Evolutionary conservation across 164 flowering plant species (phyloP).

Genomic region (Magnolia officinalis): DNA sequence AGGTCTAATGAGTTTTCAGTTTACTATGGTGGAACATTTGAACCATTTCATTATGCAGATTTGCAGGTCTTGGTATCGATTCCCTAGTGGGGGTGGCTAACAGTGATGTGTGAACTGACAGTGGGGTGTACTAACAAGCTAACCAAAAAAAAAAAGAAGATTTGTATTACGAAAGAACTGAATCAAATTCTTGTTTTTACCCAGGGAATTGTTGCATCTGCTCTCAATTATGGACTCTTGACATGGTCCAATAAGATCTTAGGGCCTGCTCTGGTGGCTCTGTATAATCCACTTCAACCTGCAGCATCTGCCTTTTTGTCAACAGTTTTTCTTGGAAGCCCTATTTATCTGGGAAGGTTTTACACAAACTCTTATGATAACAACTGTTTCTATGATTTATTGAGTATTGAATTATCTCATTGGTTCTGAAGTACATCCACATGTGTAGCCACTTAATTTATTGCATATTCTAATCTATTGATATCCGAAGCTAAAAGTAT

Average conservation of each 20-base stretch:
- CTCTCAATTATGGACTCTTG: conserved; percentile 78
- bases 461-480: background rate
- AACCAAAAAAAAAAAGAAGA: too few relatives aligned
- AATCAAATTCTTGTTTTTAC: background rate
- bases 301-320: conserved; percentile 86
- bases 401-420: background rate
- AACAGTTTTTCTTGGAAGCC: conserved; percentile 84
- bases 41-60: background rate
- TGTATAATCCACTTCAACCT: conserved; percentile 95
- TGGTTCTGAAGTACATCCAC: background rate
- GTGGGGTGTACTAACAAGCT: too few relatives aligned
- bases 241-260: conserved; percentile 94
- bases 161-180: too few relatives aligned
- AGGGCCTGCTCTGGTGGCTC: conserved; percentile 90
- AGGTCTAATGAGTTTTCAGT: too few relatives aligned
- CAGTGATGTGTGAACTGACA: too few relatives aligned
- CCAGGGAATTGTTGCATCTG: conserved; percentile 94
- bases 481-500: background rate
- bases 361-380: conserved; percentile 4
- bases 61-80: background rate
- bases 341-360: conserved; percentile 92
- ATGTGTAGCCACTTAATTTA: background rate
- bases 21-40: background rate
- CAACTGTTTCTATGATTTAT: background rate
- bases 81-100: too few relatives aligned